Evolutionary conservation across 2,329 filamentous ascomycete genomes (phyloP).

Genomic region (Trichoderma endophyticum): DNA sequence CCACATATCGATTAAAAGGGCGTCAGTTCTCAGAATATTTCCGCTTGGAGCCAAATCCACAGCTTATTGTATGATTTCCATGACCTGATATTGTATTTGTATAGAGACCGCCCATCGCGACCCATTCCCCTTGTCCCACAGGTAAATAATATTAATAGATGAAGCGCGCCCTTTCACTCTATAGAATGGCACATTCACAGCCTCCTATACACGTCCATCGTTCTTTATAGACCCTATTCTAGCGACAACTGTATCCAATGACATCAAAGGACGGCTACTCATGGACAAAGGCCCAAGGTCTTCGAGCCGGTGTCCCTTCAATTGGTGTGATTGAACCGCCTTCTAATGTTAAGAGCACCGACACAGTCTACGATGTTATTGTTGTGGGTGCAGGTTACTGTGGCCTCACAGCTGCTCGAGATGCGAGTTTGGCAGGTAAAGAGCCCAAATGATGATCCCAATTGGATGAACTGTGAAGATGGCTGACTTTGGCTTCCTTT

Average conservation of each 20-base stretch:
- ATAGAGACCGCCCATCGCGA: background rate
- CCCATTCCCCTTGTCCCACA: background rate
- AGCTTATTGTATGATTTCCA: background rate
- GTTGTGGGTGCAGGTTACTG: conserved; percentile 11
- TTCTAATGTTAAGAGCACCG: conserved; percentile 2
- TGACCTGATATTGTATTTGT: background rate
- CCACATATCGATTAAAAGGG: background rate
- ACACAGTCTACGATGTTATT: conserved; percentile 10
- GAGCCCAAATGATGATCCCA: background rate
- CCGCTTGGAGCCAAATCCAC: background rate
- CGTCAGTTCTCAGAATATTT: conserved; percentile 3
- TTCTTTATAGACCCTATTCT: background rate
- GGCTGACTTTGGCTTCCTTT: background rate
- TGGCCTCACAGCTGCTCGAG: conserved; percentile 11
- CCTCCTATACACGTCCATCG: background rate
- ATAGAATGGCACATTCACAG: background rate
- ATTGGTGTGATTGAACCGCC: conserved; percentile 11
- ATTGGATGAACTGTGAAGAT: background rate
- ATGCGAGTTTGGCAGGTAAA: conserved; percentile 6
- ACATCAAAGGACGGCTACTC: conserved; percentile 12
- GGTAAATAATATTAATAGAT: conserved; percentile 1
- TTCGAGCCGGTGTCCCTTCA: conserved; percentile 3
- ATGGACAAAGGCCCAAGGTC: conserved; percentile 5
- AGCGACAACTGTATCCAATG: background rate
- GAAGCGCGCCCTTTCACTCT: background rate